Evolutionary conservation across 208 protist species (phyloP), one percentile per base, ranked within the genome.

Genomic region (Acanthamoeba triangularis): DNA sequence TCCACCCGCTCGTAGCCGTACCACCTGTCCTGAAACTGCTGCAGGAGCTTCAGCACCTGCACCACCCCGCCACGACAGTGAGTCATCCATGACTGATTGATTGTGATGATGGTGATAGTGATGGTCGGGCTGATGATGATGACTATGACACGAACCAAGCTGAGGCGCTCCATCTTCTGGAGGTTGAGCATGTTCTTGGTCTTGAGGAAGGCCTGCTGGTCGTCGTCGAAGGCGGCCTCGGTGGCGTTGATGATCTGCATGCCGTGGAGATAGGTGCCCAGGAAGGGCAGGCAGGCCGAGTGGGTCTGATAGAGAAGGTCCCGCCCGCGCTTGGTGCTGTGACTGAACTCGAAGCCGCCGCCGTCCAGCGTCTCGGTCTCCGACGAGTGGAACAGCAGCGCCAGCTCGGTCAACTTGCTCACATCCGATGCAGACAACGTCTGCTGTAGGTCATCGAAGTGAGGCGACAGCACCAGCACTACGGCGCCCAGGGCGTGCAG

Each of bases 231-330:
- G 74, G 74, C 74, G 44, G 74, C 74, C 74, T 82, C 74, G 23
- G 74, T 82, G 74, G 74, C 74, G 41, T 82, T 44, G 44, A 82
- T 82, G 44, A 82, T 52, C 74, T 82, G 74, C 74, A 82, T 82
- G 74, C 13, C 74, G 41, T 82, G 74, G 14, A 82, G 74, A 10
- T 82, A 82, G 74, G 74, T 82, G 37, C 74, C 74, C 74, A 82
- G 30, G 44, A 82, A 82, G 41, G 74, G 74, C 25, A 82, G 44
- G 25, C 74, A 82, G n/a, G 74, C 74, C 33, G 74, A 82, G 25
- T 52, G 37, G 1, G 74, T 82, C 7, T 49, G 33, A 18, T 82
- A 82, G 41, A 82, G 44, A 18, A 54, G 44, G 20, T 82, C 44
- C 16, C 74, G 33, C 10, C 74, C 74, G 28, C 74, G 33, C 25